These are phyloP conservation scores for Lepidium campestre DNA, from an alignment of 441 rosid genomes.

Conservation along the genomic window DNA sequence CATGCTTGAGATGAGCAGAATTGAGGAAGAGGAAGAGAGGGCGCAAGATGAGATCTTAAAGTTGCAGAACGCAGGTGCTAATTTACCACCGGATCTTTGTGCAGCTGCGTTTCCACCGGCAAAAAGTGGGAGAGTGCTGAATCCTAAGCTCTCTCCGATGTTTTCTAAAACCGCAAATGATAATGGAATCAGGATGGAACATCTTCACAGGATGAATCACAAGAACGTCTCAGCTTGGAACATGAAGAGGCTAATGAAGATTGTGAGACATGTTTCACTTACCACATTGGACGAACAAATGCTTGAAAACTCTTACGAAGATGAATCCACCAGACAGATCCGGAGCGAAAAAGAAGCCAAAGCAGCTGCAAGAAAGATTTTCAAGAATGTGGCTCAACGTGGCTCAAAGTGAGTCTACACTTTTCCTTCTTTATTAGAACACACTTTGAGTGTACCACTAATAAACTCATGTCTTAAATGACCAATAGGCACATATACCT, in stretches of 20 bases:
- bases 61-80: constrained; percentile 57
- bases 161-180: constrained; percentile 26
- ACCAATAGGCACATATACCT: constrained; percentile 48
- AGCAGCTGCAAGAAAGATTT: constrained; percentile 78
- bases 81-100: constrained; percentile 47
- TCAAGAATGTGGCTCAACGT: constrained; percentile 49
- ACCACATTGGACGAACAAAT: constrained; percentile 60
- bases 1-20: constrained; percentile 36
- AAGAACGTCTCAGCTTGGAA: constrained; percentile 59
- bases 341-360: constrained; percentile 77
- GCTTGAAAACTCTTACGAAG: constrained; percentile 33
- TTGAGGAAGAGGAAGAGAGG: constrained; percentile 53
- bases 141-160: constrained; percentile 29
- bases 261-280: constrained; percentile 41
- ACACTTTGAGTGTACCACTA: neutral
- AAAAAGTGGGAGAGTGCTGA: constrained; percentile 35
- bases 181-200: constrained; percentile 48
- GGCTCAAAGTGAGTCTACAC: constrained; percentile 49
- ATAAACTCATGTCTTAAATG: neutral
- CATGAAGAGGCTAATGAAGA: constrained; percentile 53
- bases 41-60: constrained; percentile 40
- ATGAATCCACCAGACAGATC: constrained; percentile 52
- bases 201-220: constrained; percentile 41
- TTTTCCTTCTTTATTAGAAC: neutral
- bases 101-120: constrained; percentile 37